phyloP scores from a whole-genome alignment of 176 grass and related monocot species.

The Saccharum officinarum region DNA sequence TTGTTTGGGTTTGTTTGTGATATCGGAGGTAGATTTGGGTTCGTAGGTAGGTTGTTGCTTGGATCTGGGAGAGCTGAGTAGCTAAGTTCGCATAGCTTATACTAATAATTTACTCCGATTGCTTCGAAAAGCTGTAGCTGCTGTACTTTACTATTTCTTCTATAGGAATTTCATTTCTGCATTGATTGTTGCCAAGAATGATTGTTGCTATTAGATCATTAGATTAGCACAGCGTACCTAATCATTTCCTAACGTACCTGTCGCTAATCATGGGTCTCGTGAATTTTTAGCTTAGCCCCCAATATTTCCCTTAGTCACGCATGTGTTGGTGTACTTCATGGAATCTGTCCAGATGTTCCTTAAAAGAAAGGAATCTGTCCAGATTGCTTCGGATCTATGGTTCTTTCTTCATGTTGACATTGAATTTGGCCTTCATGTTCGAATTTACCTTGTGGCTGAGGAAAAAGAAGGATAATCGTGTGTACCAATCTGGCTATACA shows the following conservation, averaged over 20 bases:
- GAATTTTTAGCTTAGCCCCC: neutral
- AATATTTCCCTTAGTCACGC: neutral
- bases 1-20: neutral
- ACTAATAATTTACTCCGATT: neutral
- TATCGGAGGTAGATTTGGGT: constrained; percentile 18
- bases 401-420: neutral
- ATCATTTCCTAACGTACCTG: neutral
- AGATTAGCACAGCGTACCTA: neutral
- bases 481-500: neutral
- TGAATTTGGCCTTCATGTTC: neutral
- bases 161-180: neutral
- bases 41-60: neutral
- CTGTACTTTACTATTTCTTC: neutral
- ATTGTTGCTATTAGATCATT: neutral
- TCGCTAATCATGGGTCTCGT: neutral
- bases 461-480: neutral
- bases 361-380: neutral
- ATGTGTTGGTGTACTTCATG: neutral
- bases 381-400: constrained; percentile 1
- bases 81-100: neutral
- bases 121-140: neutral
- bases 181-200: neutral
- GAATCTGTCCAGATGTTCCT: neutral
- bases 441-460: neutral
- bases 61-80: neutral